These are phyloP conservation scores for Acarospora socialis DNA, from an alignment of 2,329 filamentous ascomycete species.

Conservation along the genomic window DNA sequence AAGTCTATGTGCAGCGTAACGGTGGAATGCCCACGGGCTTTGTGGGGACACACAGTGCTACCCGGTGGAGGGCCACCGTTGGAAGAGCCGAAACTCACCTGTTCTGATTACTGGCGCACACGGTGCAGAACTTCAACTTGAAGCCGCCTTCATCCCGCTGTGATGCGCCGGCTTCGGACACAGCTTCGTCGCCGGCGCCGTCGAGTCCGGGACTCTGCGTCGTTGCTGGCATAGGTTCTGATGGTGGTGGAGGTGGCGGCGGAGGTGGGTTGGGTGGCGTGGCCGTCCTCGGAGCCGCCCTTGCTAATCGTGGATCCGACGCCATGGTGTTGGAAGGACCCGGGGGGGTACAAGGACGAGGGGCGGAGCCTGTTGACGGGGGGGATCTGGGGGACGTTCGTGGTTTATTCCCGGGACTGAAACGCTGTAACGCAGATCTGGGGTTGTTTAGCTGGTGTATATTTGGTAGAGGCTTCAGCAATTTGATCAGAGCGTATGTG, in stretches of 20 bases:
- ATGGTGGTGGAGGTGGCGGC: constrained; percentile 37
- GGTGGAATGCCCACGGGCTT: neutral
- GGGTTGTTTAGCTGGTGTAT: neutral
- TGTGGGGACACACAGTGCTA: neutral
- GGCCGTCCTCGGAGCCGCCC: constrained; percentile 28
- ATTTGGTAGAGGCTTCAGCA: neutral
- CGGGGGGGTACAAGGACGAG: too few species aligned
- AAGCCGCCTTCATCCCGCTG: constrained; percentile 45
- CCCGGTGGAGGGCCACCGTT: neutral
- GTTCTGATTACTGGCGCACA: constrained; percentile 98
- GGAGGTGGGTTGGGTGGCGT: constrained; percentile 29
- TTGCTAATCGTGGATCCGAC: constrained; percentile 37
- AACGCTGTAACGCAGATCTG: neutral
- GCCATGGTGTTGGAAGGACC: constrained; percentile 35
- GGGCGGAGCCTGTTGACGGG: too few species aligned
- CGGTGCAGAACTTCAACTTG: constrained; percentile 93
- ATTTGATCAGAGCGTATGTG: neutral
- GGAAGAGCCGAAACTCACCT: constrained; percentile 40
- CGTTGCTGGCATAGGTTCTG: constrained; percentile 23
- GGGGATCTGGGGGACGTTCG: too few species aligned
- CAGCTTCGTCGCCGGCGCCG: constrained; percentile 12
- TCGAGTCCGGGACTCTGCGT: constrained; percentile 16
- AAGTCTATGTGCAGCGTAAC: neutral
- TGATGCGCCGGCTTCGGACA: constrained; percentile 23
- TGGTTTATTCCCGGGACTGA: too few species aligned